A percentile compares a stretch with the other conserved stretches of the same genome.
Conservation (phyloP, 805 yeast species). For the Nematodospora valgi region DNA sequence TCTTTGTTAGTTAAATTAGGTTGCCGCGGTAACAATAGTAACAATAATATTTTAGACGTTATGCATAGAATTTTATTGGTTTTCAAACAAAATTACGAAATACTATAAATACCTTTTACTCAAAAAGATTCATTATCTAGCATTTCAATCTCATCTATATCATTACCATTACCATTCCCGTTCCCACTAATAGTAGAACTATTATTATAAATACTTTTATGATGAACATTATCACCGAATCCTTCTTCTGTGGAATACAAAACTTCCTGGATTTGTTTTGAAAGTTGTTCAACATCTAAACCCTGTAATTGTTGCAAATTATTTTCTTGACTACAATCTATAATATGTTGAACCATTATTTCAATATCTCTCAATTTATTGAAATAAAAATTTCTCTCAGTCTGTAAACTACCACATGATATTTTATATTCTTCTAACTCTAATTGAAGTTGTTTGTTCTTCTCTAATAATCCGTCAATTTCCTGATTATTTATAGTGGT, state of each 20-base stretch:
- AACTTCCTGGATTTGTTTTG: constrained; percentile 65
- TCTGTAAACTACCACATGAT: constrained; percentile 63
- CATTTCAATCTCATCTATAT: constrained; percentile 12
- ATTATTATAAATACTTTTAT: constrained; percentile 1
- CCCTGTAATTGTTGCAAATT: constrained; percentile 43
- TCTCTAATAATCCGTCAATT: constrained; percentile 1
- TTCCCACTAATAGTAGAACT: constrained; percentile 30
- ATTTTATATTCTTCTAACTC: constrained; percentile 57
- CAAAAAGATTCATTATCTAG: constrained; percentile 15
- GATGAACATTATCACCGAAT: constrained; percentile 32
- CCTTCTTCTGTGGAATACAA: constrained; percentile 83
- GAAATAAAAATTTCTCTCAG: constrained; percentile 88
- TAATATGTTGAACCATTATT: constrained; percentile 60
- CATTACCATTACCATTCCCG: constrained; percentile 7
- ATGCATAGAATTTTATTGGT: too few species aligned
- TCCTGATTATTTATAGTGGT: constrained; percentile 1
- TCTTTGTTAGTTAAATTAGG: too few species aligned
- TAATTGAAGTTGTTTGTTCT: neutral
- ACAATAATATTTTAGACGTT: too few species aligned
- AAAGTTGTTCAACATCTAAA: constrained; percentile 24
- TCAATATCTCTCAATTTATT: constrained; percentile 88
- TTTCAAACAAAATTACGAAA: too few species aligned
- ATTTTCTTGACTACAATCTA: constrained; percentile 16
- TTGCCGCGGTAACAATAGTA: too few species aligned
- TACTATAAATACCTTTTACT: too few species aligned